Evolutionary conservation across 441 rosid genomes (phyloP).

Genomic region (Bruguiera hainesii): DNA sequence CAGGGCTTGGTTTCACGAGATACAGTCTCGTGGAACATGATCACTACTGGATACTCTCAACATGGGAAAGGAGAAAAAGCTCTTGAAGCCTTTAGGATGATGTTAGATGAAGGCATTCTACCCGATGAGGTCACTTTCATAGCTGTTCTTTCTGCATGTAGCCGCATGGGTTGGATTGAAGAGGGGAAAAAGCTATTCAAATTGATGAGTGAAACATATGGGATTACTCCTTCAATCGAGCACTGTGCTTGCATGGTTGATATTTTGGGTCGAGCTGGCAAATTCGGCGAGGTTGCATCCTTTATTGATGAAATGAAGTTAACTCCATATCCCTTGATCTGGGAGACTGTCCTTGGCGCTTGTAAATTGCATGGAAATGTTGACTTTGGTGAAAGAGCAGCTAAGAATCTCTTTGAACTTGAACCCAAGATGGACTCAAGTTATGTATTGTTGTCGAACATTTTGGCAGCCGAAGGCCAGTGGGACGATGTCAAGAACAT

Average conservation of each 20-base stretch:
- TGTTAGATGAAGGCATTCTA: conserved; percentile 42
- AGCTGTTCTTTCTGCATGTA: conserved; percentile 67
- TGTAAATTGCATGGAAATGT: conserved; percentile 56
- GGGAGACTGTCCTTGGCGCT: conserved; percentile 81
- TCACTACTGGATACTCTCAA: conserved; percentile 54
- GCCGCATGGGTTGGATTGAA: conserved; percentile 61
- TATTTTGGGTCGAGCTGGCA: conserved; percentile 65
- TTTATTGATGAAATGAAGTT: conserved; percentile 49
- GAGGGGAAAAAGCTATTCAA: conserved; percentile 43
- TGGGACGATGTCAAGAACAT: conserved; percentile 53
- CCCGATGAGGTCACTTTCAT: conserved; percentile 70
- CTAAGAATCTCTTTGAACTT: conserved; percentile 46
- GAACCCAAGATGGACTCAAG: conserved; percentile 68
- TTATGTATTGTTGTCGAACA: conserved; percentile 53
- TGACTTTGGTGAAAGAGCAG: conserved; percentile 56
- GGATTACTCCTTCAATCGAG: conserved; percentile 55
- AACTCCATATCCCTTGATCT: conserved; percentile 56
- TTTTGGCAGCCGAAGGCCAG: conserved; percentile 55
- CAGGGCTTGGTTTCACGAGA: conserved; percentile 37
- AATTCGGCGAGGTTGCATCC: conserved; percentile 46
- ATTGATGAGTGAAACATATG: conserved; percentile 39
- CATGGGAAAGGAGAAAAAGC: conserved; percentile 67
- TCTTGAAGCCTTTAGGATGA: conserved; percentile 47
- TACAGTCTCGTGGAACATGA: conserved; percentile 67
- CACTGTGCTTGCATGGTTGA: conserved; percentile 76